phyloP scores from a whole-genome alignment of 805 yeast genomes.

The Wickerhamiella galacta region DNA sequence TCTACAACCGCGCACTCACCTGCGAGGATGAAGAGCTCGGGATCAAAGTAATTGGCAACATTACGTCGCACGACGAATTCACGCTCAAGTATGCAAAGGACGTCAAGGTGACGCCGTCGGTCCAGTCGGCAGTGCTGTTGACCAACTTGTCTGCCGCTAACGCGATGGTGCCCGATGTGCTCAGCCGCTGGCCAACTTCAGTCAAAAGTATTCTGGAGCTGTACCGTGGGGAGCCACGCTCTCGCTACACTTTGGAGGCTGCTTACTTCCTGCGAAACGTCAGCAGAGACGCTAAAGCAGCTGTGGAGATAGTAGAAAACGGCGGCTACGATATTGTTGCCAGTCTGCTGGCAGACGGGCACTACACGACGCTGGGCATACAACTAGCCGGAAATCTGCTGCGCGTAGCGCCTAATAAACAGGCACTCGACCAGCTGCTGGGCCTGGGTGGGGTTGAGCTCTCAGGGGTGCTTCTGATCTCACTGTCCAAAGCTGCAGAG shows the following conservation, averaged over 20 bases:
- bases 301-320: not conserved
- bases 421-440: slow-evolving; percentile 1
- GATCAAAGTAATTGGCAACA: slow-evolving; percentile 4
- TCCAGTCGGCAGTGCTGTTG: slow-evolving; percentile 1
- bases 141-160: slow-evolving; percentile 4
- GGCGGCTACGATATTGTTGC: not conserved
- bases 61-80: slow-evolving; percentile 4
- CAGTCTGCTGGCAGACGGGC: not conserved
- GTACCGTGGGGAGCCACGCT: not conserved
- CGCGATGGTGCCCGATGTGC: not conserved
- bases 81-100: not conserved
- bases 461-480: too few species aligned
- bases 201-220: slow-evolving; percentile 1
- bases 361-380: slow-evolving; percentile 1
- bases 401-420: not conserved
- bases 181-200: not conserved
- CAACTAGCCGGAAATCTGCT: slow-evolving; percentile 5
- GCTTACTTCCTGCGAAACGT: slow-evolving; percentile 5
- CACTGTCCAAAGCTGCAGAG: too few species aligned
- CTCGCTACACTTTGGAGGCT: not conserved
- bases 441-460: slow-evolving; percentile 2
- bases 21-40: not conserved
- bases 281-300: slow-evolving; percentile 2
- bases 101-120: slow-evolving; percentile 2
- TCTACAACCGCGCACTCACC: slow-evolving; percentile 2